Percentiles rank a stretch among this genome's conserved stretches.
Evolutionary conservation across 2,329 filamentous ascomycete genomes (phyloP).

Genomic region (Diaporthe aspalathi): DNA sequence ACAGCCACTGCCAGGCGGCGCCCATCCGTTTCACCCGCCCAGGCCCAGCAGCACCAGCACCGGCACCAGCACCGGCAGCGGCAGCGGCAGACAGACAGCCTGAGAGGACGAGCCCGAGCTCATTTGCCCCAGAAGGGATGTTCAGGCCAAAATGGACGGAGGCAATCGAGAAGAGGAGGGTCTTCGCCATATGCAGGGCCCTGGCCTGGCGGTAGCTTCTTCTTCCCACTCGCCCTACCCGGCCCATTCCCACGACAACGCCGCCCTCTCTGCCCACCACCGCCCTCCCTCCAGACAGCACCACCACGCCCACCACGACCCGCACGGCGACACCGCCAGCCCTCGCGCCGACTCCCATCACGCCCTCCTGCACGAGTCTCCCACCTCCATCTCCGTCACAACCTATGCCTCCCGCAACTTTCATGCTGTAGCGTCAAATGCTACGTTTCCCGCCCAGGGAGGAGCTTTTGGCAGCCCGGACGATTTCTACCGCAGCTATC

Average conservation of each 20-base stretch:
- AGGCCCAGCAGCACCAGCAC: no score
- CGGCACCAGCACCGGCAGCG: no score
- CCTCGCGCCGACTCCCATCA: constrained; percentile 29
- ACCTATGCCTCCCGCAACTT: constrained; percentile 53
- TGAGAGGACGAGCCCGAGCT: constrained; percentile 28
- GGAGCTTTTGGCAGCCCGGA: constrained; percentile 61
- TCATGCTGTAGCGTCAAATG: constrained; percentile 53
- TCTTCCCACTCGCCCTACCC: constrained; percentile 46
- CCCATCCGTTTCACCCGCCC: constrained; percentile 34
- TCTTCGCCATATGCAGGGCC: constrained; percentile 42
- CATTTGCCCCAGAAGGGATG: constrained; percentile 48
- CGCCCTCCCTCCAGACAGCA: constrained; percentile 40
- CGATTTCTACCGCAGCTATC: constrained; percentile 66
- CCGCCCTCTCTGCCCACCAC: constrained; percentile 43
- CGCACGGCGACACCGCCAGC: constrained; percentile 43
- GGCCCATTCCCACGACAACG: constrained; percentile 45
- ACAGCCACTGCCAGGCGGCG: constrained; percentile 34
- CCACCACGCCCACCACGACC: constrained; percentile 43
- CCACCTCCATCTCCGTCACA: constrained; percentile 45
- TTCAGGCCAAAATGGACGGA: constrained; percentile 60
- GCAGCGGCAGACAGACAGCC: constrained; percentile 14
- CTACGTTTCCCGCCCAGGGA: constrained; percentile 43
- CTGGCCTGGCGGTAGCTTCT: constrained; percentile 48
- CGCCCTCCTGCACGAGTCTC: constrained; percentile 30
- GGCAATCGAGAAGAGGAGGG: constrained; percentile 58